Conservation (phyloP, 495 filamentous ascomycete genomes). For the Aspergillus egyptiacus region DNA sequence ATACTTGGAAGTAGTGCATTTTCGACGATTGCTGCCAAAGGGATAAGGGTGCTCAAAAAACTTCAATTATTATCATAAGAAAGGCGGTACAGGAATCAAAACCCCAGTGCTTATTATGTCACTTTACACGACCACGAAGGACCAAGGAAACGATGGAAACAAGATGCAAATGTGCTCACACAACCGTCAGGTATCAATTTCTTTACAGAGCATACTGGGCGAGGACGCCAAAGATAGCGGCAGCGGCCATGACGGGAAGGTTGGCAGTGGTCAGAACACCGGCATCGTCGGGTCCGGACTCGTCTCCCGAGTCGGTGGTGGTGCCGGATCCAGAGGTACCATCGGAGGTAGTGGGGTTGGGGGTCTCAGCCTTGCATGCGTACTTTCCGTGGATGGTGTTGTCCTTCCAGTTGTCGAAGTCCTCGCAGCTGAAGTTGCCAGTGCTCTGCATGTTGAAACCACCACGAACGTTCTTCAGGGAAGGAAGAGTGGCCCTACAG, state of each 20-base stretch:
- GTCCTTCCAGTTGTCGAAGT: slow-evolving; percentile 39
- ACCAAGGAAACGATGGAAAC: slow-evolving; percentile 21
- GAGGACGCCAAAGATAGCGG: slow-evolving; percentile 40
- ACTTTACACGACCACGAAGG: slow-evolving; percentile 29
- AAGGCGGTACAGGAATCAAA: slow-evolving; percentile 33
- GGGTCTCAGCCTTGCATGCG: slow-evolving; percentile 45
- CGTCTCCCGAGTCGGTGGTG: slow-evolving; percentile 22
- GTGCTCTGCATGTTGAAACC: slow-evolving; percentile 81
- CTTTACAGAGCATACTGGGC: slow-evolving; percentile 44
- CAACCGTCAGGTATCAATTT: slow-evolving; percentile 14
- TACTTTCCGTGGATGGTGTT: slow-evolving; percentile 57
- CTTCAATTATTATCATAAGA: slow-evolving; percentile 48
- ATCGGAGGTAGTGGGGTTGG: slow-evolving; percentile 41
- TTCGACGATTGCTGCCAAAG: slow-evolving; percentile 5
- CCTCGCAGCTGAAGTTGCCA: slow-evolving; percentile 51
- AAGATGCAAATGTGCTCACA: slow-evolving; percentile 24
- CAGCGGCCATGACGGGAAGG: slow-evolving; percentile 39
- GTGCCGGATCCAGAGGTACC: slow-evolving; percentile 37
- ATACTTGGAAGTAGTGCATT: slow-evolving; percentile 7
- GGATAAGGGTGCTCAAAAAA: slow-evolving; percentile 36
- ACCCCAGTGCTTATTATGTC: slow-evolving; percentile 34
- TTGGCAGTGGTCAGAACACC: slow-evolving; percentile 36
- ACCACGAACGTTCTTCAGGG: slow-evolving; percentile 70
- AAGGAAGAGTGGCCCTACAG: slow-evolving; percentile 60
- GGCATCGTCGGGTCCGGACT: slow-evolving; percentile 29